These are phyloP conservation scores for Bombardia bombarda DNA, from an alignment of 495 filamentous ascomycete genomes.

Conservation along the genomic window DNA sequence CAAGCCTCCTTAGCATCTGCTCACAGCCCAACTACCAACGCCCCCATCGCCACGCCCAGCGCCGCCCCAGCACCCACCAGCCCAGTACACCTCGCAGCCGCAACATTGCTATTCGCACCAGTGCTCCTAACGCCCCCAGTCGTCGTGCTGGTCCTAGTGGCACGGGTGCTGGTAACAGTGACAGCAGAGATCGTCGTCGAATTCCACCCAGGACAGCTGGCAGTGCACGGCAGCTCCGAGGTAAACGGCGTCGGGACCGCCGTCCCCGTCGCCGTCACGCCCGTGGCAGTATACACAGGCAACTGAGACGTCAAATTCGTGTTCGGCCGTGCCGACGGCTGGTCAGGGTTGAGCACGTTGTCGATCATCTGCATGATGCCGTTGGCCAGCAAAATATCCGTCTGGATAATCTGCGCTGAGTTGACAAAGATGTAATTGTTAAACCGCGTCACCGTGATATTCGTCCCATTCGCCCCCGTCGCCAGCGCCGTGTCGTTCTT, in stretches of 20 bases:
- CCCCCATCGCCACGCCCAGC: constrained; percentile 6
- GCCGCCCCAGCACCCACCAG: constrained; percentile 5
- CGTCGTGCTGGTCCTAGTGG: neutral
- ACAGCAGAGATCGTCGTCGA: neutral
- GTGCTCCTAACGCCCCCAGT: neutral
- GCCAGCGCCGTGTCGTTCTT: constrained; percentile 16
- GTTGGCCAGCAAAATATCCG: constrained; percentile 53
- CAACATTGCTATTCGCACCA: constrained; percentile 4
- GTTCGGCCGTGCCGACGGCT: constrained; percentile 30
- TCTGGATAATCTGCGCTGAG: constrained; percentile 41
- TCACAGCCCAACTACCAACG: constrained; percentile 4
- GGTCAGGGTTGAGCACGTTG: constrained; percentile 52
- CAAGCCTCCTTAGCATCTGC: no score
- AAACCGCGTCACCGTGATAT: constrained; percentile 19
- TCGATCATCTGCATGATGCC: constrained; percentile 62
- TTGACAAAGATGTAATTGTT: constrained; percentile 32
- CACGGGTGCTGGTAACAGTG: no score
- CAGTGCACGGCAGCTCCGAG: constrained; percentile 23
- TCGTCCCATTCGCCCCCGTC: constrained; percentile 28
- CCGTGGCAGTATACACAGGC: constrained; percentile 31
- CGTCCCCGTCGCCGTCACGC: constrained; percentile 8
- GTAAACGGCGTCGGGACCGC: constrained; percentile 14
- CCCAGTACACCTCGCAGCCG: constrained; percentile 12
- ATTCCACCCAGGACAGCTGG: constrained; percentile 13
- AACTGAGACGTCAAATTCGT: constrained; percentile 27